These are phyloP conservation scores for Penicillium sp. DNA, from an alignment of 2,329 filamentous ascomycete species.

Conservation along the genomic window DNA sequence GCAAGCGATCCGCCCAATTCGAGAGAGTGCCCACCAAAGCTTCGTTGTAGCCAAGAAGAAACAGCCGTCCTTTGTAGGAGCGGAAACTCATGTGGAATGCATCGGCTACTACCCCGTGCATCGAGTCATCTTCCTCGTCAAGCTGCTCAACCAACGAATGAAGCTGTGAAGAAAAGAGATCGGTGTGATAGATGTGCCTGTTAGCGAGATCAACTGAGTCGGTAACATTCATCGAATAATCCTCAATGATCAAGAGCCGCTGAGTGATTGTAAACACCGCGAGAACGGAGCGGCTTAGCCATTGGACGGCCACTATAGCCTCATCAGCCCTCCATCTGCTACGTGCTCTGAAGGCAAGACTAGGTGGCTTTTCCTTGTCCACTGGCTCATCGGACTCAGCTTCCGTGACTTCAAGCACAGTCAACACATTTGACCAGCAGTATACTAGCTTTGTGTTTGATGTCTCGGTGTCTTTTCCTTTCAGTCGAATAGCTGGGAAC, in stretches of 20 bases:
- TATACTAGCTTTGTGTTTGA: slow-evolving; percentile 85
- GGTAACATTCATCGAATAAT: slow-evolving; percentile 83
- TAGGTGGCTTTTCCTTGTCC: slow-evolving; percentile 75
- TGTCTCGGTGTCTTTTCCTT: slow-evolving; percentile 68
- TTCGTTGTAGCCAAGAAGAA: slow-evolving; percentile 91
- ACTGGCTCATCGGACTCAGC: slow-evolving; percentile 57
- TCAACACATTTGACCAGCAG: slow-evolving; percentile 98
- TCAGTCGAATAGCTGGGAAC: slow-evolving; percentile 95
- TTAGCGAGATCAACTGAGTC: slow-evolving; percentile 91
- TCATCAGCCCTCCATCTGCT: slow-evolving; percentile 93
- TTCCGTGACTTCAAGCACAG: slow-evolving; percentile 84
- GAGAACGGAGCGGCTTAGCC: slow-evolving; percentile 91
- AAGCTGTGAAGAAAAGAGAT: slow-evolving; percentile 86
- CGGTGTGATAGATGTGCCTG: slow-evolving; percentile 88
- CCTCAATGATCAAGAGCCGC: slow-evolving; percentile 87
- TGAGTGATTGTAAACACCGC: slow-evolving; percentile 93
- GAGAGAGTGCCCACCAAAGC: slow-evolving; percentile 87
- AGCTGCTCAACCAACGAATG: slow-evolving; percentile 82
- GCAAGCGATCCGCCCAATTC: slow-evolving; percentile 93
- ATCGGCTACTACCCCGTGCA: slow-evolving; percentile 96
- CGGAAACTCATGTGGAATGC: slow-evolving; percentile 98
- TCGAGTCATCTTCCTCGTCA: slow-evolving; percentile 80
- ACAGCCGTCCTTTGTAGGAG: slow-evolving; percentile 89
- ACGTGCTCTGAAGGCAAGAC: slow-evolving; percentile 76
- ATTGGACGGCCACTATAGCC: slow-evolving; percentile 93